A percentile compares a stretch with the other conserved stretches of the same genome.
phyloP scores from a whole-genome alignment of 192 early-diverging fungal species.

The Martensiomyces pterosporus region DNA sequence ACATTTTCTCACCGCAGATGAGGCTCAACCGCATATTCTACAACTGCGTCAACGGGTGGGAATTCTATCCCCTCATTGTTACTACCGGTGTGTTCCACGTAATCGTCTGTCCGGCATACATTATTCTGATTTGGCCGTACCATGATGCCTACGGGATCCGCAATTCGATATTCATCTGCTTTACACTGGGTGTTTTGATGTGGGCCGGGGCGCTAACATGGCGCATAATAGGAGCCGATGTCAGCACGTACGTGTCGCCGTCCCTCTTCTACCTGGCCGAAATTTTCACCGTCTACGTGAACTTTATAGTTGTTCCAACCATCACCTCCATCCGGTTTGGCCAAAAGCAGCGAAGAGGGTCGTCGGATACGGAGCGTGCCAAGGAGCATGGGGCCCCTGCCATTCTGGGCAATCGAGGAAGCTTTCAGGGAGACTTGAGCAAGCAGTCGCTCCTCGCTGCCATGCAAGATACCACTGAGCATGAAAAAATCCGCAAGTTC shows the following conservation, averaged over 20 bases:
- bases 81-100: neutral
- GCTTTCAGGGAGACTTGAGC: too few relatives aligned
- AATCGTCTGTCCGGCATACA: slow-evolving; percentile 6
- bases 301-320: slow-evolving; percentile 14
- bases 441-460: slow-evolving; percentile 19
- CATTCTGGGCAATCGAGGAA: too few relatives aligned
- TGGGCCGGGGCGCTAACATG: slow-evolving; percentile 19
- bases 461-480: slow-evolving; percentile 14
- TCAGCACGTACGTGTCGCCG: slow-evolving; percentile 12
- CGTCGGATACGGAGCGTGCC: neutral
- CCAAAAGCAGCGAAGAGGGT: slow-evolving; percentile 2
- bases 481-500: slow-evolving; percentile 16
- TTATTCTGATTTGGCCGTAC: slow-evolving; percentile 7
- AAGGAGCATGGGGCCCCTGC: neutral
- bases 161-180: slow-evolving; percentile 10
- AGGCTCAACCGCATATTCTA: slow-evolving; percentile 7
- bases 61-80: neutral
- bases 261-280: slow-evolving; percentile 16
- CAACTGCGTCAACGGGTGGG: slow-evolving; percentile 23
- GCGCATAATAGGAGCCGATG: slow-evolving; percentile 11
- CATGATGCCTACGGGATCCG: slow-evolving; percentile 31
- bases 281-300: slow-evolving; percentile 13
- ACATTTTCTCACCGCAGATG: slow-evolving; percentile 19
- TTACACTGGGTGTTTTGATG: too few relatives aligned
- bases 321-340: slow-evolving; percentile 20